Percentiles rank a stretch among this genome's conserved stretches.
Conservation (phyloP, 257 asterid species). For the Craterostigma plantagineum region DNA sequence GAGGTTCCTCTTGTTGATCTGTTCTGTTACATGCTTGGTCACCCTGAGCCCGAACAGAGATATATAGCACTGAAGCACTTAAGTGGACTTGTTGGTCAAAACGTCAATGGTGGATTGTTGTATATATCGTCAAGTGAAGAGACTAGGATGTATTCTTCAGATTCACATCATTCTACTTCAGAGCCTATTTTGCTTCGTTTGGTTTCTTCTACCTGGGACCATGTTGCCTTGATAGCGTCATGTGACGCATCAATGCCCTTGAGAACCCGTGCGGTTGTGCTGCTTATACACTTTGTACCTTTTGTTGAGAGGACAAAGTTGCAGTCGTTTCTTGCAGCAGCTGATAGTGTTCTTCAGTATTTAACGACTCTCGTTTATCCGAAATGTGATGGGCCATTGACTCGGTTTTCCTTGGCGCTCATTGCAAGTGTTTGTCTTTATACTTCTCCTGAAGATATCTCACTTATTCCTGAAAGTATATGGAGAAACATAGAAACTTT, state of each 20-base stretch:
- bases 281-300: constrained; percentile 61
- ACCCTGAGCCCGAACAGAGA: constrained; percentile 91
- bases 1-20: constrained; percentile 47
- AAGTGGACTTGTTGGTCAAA: constrained; percentile 54
- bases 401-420: constrained; percentile 61
- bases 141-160: too few species aligned
- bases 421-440: constrained; percentile 65
- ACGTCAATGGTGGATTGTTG: constrained; percentile 25
- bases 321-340: constrained; percentile 71
- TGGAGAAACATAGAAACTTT: constrained; percentile 74
- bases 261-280: constrained; percentile 52
- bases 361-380: constrained; percentile 47
- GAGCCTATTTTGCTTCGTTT: constrained; percentile 32
- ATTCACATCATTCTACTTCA: constrained; percentile 19
- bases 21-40: constrained; percentile 57
- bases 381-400: constrained; percentile 48
- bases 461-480: constrained; percentile 64
- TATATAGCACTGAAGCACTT: constrained; percentile 75
- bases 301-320: constrained; percentile 43
- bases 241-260: constrained; percentile 58
- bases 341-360: constrained; percentile 59
- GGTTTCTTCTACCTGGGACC: constrained; percentile 76
- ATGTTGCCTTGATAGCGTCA: constrained; percentile 58
- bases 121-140: constrained; percentile 21
- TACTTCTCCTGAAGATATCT: constrained; percentile 67